Evolutionary conservation across 306 rosid genomes (phyloP), one percentile per base, ranked within the genome.

Genomic region (Psophocarpus tetragonolobus): DNA sequence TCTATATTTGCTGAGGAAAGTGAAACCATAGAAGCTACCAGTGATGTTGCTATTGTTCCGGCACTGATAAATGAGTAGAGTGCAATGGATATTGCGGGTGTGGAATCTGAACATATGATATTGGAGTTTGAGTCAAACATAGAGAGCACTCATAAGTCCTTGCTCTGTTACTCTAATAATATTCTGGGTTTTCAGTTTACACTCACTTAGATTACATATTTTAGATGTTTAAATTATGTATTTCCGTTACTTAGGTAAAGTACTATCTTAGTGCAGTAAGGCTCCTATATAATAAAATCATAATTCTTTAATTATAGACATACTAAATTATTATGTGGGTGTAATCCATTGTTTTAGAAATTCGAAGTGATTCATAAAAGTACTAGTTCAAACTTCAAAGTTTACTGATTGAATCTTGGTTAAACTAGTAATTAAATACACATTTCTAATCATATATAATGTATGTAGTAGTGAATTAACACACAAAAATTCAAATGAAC

Each of bases 31-130:
- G 84, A 83, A 26, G 85, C 83, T 71, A 75, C 85, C 24, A 87
- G 29, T 71, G 96, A 88, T 62, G 96, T 90, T 47, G 85, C 84
- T 66, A 90, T 58, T 57, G 89, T 71, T 78, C 92, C 92, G 1
- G 84, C 92, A 63, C 86, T 88, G 72, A 90, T 80, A 75, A 85
- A 90, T 60, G 90, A 81, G 80, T 85, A 71, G 38, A 88, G 36
- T 66, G 90, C 87, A 26, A 78, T 58, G 73, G 92, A 87, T 45
- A 84, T 44, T 76, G 84, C 57, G 56, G 92, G 91, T 29, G 80
- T 63, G 30, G 87, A 77, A 76, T 88, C 96, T 90, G 85, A 81
- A 50, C 65, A 70, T 21, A 45, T 12, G 58, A 57, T 67, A 14
- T 42, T 27, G 51, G 62, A 77, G 47, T 42, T 71, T 51, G 44